A percentile compares a stretch with the other conserved stretches of the same genome.
Evolutionary conservation across 306 rosid genomes (phyloP).

Genomic region (Dalbergia cultrata): DNA sequence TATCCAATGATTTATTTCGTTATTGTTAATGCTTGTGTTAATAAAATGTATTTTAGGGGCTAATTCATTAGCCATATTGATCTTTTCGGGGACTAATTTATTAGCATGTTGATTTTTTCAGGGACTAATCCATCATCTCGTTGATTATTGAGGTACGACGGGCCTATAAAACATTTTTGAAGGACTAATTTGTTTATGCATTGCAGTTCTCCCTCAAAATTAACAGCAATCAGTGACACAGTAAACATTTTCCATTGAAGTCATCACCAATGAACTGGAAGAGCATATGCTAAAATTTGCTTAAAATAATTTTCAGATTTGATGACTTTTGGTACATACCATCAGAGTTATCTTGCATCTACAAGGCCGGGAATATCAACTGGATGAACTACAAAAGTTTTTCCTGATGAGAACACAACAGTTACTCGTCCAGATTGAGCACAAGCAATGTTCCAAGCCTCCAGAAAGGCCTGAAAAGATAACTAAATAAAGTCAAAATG

Average conservation of each 20-base stretch:
- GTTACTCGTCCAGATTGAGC: conserved; percentile 46
- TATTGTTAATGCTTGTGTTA: too few species aligned
- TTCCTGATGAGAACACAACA: conserved; percentile 62
- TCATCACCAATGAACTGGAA: background rate
- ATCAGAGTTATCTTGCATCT: conserved; percentile 68
- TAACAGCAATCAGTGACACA: conserved; percentile 12
- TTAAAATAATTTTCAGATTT: conserved; percentile 3
- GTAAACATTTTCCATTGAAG: background rate
- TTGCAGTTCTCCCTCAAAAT: background rate
- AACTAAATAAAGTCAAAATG: conserved; percentile 1
- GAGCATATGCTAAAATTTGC: conserved; percentile 15
- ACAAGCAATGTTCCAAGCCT: conserved; percentile 80
- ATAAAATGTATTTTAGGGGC: too few species aligned
- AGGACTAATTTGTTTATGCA: too few species aligned
- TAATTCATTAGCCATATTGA: too few species aligned
- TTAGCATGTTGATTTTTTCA: too few species aligned
- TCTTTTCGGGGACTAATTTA: too few species aligned
- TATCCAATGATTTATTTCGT: too few species aligned
- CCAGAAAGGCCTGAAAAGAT: conserved; percentile 67
- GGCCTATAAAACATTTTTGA: too few species aligned
- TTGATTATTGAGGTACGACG: too few species aligned
- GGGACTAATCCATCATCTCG: too few species aligned
- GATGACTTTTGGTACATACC: conserved; percentile 54
- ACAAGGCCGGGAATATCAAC: conserved; percentile 77
- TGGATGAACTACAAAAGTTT: conserved; percentile 70